These are phyloP conservation scores for Nidula microcarpa DNA, from an alignment of 768 basidiomycete species.

Conservation along the genomic window DNA sequence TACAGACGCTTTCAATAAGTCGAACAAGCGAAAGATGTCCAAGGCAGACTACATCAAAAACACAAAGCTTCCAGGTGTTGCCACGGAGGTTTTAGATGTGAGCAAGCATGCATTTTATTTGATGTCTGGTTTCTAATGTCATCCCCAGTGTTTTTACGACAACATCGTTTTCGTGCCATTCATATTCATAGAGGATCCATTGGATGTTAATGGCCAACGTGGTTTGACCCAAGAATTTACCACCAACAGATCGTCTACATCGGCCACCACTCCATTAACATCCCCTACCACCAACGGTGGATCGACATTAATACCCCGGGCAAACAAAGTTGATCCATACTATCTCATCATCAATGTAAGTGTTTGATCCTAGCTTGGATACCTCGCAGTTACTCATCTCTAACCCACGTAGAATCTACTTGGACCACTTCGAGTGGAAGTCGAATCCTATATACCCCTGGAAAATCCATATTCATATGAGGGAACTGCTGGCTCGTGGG, in stretches of 20 bases:
- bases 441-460: slow-evolving; percentile 25
- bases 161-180: slow-evolving; percentile 96
- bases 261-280: slow-evolving; percentile 19
- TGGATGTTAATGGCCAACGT: slow-evolving; percentile 62
- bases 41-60: slow-evolving; percentile 94
- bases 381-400: not conserved
- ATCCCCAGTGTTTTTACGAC: slow-evolving; percentile 83
- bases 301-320: slow-evolving; percentile 42
- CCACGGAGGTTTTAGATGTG: slow-evolving; percentile 83
- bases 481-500: too few species aligned
- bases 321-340: slow-evolving; percentile 85
- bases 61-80: slow-evolving; percentile 80
- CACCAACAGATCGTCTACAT: slow-evolving; percentile 32
- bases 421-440: slow-evolving; percentile 64
- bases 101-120: slow-evolving; percentile 16
- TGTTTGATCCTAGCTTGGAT: not conserved
- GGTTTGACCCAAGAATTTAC: slow-evolving; percentile 41
- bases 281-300: slow-evolving; percentile 10
- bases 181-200: slow-evolving; percentile 91
- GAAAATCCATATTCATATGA: too few species aligned
- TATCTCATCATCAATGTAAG: slow-evolving; percentile 80
- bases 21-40: slow-evolving; percentile 96
- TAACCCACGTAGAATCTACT: slow-evolving; percentile 51
- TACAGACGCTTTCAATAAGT: slow-evolving; percentile 97
- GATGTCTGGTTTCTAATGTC: slow-evolving; percentile 1